These are phyloP conservation scores for Diplodia seriata DNA, from an alignment of 2,329 filamentous ascomycete genomes.

Conservation along the genomic window DNA sequence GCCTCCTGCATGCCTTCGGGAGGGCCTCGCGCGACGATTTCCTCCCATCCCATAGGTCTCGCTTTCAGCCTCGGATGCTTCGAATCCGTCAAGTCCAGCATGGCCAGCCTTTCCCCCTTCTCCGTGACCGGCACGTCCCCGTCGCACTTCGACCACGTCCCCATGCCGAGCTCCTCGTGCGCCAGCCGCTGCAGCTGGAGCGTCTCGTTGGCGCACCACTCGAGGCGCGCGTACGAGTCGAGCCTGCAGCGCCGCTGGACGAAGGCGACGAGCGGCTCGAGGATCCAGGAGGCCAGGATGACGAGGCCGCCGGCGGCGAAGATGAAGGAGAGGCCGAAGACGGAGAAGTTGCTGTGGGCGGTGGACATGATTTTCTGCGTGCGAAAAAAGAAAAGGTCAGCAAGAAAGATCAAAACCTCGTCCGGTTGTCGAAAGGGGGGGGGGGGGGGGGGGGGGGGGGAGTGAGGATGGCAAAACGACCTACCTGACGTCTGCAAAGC, in stretches of 20 bases:
- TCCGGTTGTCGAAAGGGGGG: too few relatives aligned
- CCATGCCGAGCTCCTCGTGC: slow-evolving; percentile 10
- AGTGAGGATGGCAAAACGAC: background rate
- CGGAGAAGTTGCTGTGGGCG: background rate
- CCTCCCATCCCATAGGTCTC: slow-evolving; percentile 1
- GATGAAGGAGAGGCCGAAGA: background rate
- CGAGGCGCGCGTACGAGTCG: slow-evolving; percentile 33
- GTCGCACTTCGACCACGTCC: slow-evolving; percentile 32
- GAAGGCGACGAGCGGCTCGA: background rate
- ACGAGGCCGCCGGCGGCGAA: background rate
- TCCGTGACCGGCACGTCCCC: slow-evolving; percentile 24
- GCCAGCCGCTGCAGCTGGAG: slow-evolving; percentile 33
- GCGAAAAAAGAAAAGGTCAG: too few relatives aligned
- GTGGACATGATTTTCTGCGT: background rate
- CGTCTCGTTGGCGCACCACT: slow-evolving; percentile 33
- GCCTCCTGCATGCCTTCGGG: background rate
- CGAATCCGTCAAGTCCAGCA: slow-evolving; percentile 25
- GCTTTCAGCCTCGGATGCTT: slow-evolving; percentile 14
- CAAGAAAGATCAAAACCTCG: too few relatives aligned
- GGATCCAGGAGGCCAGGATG: background rate
- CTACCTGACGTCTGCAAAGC: background rate
- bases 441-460: too few relatives aligned
- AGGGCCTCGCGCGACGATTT: background rate
- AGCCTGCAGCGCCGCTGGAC: background rate
- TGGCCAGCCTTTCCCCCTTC: slow-evolving; percentile 20